phyloP scores from a whole-genome alignment of 257 asterid genomes.

The Cordia subcordata region DNA sequence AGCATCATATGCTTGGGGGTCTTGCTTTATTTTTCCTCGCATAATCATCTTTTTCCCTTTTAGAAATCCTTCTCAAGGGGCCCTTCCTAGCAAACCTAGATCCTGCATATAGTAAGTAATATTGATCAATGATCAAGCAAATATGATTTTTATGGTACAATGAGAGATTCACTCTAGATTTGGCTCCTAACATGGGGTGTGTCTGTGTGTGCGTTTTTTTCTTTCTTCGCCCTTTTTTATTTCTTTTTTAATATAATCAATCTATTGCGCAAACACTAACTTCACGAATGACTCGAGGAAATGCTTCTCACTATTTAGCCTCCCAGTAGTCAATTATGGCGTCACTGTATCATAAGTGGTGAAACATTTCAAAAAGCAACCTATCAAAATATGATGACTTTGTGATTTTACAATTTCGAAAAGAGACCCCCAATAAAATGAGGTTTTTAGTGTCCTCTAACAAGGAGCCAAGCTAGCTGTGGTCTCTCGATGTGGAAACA shows the following conservation, averaged over 20 bases:
- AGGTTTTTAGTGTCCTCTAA: no score
- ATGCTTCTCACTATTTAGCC: no score
- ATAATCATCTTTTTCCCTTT: conserved; percentile 7
- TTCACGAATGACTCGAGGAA: no score
- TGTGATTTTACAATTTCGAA: conserved; percentile 15
- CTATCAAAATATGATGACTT: neutral
- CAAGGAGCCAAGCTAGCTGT: no score
- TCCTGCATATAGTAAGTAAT: conserved; percentile 14
- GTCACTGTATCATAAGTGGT: neutral
- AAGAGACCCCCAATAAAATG: no score
- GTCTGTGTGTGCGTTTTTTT: no score
- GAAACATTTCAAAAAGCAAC: neutral
- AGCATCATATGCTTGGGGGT: conserved; percentile 23
- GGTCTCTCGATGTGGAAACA: no score
- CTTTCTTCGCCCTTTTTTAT: no score
- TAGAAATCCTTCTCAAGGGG: conserved; percentile 18
- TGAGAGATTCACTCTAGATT: conserved; percentile 36
- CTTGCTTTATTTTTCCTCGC: conserved; percentile 12
- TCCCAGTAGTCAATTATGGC: no score
- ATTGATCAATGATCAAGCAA: conserved; percentile 25
- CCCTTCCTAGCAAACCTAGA: conserved; percentile 24
- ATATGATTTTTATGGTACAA: conserved; percentile 14
- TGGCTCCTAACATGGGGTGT: conserved; percentile 6
- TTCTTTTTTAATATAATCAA: no score
- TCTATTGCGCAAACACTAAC: no score